phyloP scores from a whole-genome alignment of 768 basidiomycete species.

The Panus rudis region DNA sequence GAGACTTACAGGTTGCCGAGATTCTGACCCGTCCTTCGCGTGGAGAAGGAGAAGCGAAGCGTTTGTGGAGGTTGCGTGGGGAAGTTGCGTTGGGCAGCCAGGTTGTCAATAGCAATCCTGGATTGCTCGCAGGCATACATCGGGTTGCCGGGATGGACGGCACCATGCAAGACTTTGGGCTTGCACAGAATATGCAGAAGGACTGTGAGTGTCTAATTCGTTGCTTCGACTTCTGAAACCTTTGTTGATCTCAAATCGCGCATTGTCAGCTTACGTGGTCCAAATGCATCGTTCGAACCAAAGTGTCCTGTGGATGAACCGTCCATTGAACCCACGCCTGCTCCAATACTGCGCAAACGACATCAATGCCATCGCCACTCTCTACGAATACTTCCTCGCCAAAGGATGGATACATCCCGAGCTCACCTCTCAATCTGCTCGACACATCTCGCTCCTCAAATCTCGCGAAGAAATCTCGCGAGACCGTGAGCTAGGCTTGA shows the following conservation, averaged over 20 bases:
- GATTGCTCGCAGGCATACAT: slow-evolving; percentile 22
- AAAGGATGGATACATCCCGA: slow-evolving; percentile 10
- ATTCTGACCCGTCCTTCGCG: slow-evolving; percentile 13
- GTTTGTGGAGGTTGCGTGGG: slow-evolving; percentile 20
- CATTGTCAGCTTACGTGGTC: slow-evolving; percentile 26
- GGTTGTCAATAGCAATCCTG: slow-evolving; percentile 16
- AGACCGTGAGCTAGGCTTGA: too few species aligned
- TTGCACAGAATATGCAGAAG: slow-evolving; percentile 21
- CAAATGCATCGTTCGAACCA: slow-evolving; percentile 29
- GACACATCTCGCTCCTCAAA: slow-evolving; percentile 13
- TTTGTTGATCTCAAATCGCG: not conserved
- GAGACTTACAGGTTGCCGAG: slow-evolving; percentile 38
- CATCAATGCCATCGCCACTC: slow-evolving; percentile 29
- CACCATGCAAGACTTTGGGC: slow-evolving; percentile 20
- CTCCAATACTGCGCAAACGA: slow-evolving; percentile 37
- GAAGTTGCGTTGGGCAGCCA: slow-evolving; percentile 19
- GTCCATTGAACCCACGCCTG: slow-evolving; percentile 30
- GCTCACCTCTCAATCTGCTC: slow-evolving; percentile 10
- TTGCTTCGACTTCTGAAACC: not conserved
- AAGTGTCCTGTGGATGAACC: slow-evolving; percentile 26
- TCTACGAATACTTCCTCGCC: slow-evolving; percentile 28
- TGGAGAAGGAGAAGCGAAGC: slow-evolving; percentile 10
- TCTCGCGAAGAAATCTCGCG: too few species aligned
- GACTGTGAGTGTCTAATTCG: slow-evolving; percentile 24
- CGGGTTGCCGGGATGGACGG: slow-evolving; percentile 29